phyloP scores from a whole-genome alignment of 495 filamentous ascomycete species.

The Penicillium lagena region DNA sequence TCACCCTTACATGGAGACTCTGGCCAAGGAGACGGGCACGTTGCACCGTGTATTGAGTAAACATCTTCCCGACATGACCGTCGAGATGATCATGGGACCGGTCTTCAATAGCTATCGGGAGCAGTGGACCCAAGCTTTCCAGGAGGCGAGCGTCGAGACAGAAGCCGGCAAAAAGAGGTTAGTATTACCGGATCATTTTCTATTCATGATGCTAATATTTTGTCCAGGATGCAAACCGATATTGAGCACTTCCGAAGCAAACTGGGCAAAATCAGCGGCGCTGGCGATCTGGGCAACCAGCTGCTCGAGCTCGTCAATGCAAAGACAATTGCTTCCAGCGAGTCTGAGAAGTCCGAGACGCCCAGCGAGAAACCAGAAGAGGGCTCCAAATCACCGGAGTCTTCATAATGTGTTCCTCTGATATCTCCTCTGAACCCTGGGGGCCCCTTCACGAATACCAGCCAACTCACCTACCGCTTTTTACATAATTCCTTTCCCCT shows the following conservation, averaged over 20 bases:
- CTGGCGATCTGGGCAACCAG: slow-evolving; percentile 61
- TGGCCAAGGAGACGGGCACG: slow-evolving; percentile 83
- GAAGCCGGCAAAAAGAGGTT: slow-evolving; percentile 69
- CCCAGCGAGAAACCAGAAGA: slow-evolving; percentile 7
- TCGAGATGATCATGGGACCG: slow-evolving; percentile 81
- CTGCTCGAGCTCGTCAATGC: slow-evolving; percentile 60
- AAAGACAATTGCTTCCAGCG: slow-evolving; percentile 38
- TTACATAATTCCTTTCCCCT: slow-evolving; percentile 13
- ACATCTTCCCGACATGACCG: slow-evolving; percentile 71
- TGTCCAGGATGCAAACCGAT: slow-evolving; percentile 68
- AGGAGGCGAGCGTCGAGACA: slow-evolving; percentile 57
- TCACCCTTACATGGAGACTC: slow-evolving; percentile 82
- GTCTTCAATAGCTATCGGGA: slow-evolving; percentile 84
- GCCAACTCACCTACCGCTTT: not conserved
- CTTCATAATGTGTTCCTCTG: not conserved
- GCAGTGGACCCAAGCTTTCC: slow-evolving; percentile 71
- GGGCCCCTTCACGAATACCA: too few relatives aligned
- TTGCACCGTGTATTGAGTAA: slow-evolving; percentile 83
- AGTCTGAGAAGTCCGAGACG: slow-evolving; percentile 7
- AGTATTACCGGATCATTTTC: slow-evolving; percentile 9
- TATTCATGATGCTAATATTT: slow-evolving; percentile 7
- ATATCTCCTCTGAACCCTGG: too few relatives aligned
- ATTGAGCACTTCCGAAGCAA: slow-evolving; percentile 67
- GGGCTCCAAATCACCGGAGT: slow-evolving; percentile 9
- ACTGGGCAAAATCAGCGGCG: slow-evolving; percentile 75